Percentiles rank a stretch among this genome's conserved stretches.
phyloP scores from a whole-genome alignment of 768 basidiomycete species.

The Kwoniella dejecticola region DNA sequence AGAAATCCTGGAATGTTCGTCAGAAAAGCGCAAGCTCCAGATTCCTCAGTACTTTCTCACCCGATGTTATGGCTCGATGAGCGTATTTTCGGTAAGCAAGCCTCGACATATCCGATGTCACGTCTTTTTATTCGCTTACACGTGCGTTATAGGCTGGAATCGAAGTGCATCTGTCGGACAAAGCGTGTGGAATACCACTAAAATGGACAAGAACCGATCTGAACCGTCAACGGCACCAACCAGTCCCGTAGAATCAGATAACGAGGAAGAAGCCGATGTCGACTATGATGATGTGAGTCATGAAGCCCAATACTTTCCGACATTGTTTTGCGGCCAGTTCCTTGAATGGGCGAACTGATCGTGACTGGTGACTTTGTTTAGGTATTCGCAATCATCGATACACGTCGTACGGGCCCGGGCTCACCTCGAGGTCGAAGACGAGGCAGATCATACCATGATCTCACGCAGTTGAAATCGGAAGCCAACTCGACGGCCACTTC shows the following conservation, averaged over 20 bases:
- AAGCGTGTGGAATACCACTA: slow-evolving; percentile 75
- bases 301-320: too few species aligned
- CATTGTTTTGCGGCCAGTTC: too few species aligned
- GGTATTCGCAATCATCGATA: slow-evolving; percentile 50
- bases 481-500: slow-evolving; percentile 10
- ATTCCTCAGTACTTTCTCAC: slow-evolving; percentile 68
- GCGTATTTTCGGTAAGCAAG: slow-evolving; percentile 72
- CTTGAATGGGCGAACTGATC: neutral
- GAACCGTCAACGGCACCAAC: slow-evolving; percentile 66
- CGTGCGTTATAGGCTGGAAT: slow-evolving; percentile 63
- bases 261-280: slow-evolving; percentile 72
- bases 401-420: slow-evolving; percentile 21
- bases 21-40: slow-evolving; percentile 63
- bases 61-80: slow-evolving; percentile 96
- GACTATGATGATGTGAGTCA: slow-evolving; percentile 80
- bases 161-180: slow-evolving; percentile 75
- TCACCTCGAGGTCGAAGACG: slow-evolving; percentile 30
- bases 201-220: slow-evolving; percentile 53
- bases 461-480: slow-evolving; percentile 18
- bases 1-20: slow-evolving; percentile 74
- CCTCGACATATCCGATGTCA: neutral
- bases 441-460: slow-evolving; percentile 37
- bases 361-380: slow-evolving; percentile 9
- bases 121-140: neutral
- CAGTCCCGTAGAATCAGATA: slow-evolving; percentile 77